phyloP scores from a whole-genome alignment of 2,329 filamentous ascomycete species.

The Achaetomium macrosporum region DNA sequence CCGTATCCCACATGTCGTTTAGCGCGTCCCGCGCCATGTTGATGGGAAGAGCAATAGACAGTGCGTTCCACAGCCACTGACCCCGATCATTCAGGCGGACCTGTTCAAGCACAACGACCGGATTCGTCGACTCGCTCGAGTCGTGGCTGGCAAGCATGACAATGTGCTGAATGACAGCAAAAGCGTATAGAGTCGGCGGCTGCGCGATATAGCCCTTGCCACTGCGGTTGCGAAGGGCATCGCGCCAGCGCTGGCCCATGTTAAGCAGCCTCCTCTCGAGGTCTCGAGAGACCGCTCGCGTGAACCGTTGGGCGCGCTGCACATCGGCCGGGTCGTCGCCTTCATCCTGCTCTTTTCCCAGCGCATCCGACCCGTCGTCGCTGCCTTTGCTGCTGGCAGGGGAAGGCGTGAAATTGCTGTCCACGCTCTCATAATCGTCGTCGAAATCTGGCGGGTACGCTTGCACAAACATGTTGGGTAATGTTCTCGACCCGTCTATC shows the following conservation, averaged over 20 bases:
- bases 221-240: slow-evolving; percentile 11
- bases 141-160: slow-evolving; percentile 41
- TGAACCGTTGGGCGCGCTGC: slow-evolving; percentile 12
- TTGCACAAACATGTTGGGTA: slow-evolving; percentile 18
- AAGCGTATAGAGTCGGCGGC: slow-evolving; percentile 31
- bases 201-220: slow-evolving; percentile 10
- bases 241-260: slow-evolving; percentile 18
- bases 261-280: slow-evolving; percentile 13
- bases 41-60: slow-evolving; percentile 33
- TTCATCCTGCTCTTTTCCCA: neutral
- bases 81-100: slow-evolving; percentile 30
- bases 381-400: slow-evolving; percentile 3
- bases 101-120: slow-evolving; percentile 28
- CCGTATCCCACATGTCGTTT: slow-evolving; percentile 12
- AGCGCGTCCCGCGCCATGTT: slow-evolving; percentile 29
- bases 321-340: neutral
- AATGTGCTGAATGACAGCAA: slow-evolving; percentile 49
- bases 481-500: slow-evolving; percentile 18
- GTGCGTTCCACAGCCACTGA: slow-evolving; percentile 33
- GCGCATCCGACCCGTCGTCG: neutral
- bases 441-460: slow-evolving; percentile 15
- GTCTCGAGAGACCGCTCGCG: slow-evolving; percentile 11
- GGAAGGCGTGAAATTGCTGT: slow-evolving; percentile 1
- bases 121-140: slow-evolving; percentile 23
- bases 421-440: neutral